Base-by-base conservation (phyloP, 1,284 basidiomycete genomes). In the Ganoderma resinaceum region DNA sequence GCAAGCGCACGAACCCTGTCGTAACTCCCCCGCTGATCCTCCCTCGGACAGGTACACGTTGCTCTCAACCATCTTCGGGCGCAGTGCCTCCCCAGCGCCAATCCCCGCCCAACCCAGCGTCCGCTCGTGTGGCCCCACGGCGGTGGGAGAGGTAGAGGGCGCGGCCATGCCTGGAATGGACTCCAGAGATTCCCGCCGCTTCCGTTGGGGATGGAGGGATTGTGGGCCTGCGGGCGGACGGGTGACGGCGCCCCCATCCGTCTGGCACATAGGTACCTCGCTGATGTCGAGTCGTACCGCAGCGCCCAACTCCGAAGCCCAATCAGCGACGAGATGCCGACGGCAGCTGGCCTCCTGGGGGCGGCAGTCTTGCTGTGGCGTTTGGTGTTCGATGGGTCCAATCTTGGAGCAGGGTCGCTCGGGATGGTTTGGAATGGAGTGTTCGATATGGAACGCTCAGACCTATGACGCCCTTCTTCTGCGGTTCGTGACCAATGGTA, bases 391-490 rank as follows among this genome's bases (percentile, higher is more conserved):
- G 52, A 53, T 29, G 14, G n/a, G 43, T 46, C n/a, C n/a, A 46
- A 53, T 31, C 52, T 29, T 31, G 52, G 52, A 53, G 52, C n/a
- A 33, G 55, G 55, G 31, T 57, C 18, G 55, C 33, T 35, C 14
- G 16, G 55, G 55, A 57, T 57, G 16, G 33, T 57, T 35, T 57
- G 55, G 55, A 57, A 57, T 57, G 55, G 31, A 57, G 55, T 33
- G 55, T 57, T 57, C 55, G 33, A 35, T 35, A 33, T 35, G 31
- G 55, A 57, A 57, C 31, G 29, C 20, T n/a, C n/a, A n/a, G 18
- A 35, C n/a, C 43, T 4, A 57, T 8, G 55, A 35, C 31, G 55
- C 33, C 20, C 26, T 14, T 5, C 6, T 20, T 12, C 55, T 57
- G 53, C 18, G 31, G 16, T 35, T 35, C 8, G 8, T 57, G 18